Conservation (phyloP, 768 basidiomycete species). For the Daedaleopsis sinensis region DNA sequence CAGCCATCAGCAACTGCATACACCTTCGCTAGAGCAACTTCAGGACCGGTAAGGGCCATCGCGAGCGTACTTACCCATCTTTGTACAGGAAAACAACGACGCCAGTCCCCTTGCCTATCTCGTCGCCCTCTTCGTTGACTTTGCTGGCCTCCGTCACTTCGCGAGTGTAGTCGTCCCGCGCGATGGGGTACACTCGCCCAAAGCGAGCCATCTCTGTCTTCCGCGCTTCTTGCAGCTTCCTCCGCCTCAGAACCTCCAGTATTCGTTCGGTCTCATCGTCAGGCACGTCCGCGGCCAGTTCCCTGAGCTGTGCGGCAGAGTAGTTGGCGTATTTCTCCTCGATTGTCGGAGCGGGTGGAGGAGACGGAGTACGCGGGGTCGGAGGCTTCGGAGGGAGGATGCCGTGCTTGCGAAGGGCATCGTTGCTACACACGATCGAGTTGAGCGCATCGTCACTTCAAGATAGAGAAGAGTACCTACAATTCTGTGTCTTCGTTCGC, state of each 20-base stretch:
- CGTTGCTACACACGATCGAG: conserved; percentile 62
- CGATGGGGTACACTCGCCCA: conserved; percentile 86
- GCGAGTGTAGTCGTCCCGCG: conserved; percentile 89
- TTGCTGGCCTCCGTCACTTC: conserved; percentile 95
- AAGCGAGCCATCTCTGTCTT: conserved; percentile 67
- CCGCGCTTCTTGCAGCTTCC: conserved; percentile 66
- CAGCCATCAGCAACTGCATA: background rate
- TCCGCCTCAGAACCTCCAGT: conserved; percentile 65
- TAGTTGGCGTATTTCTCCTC: conserved; percentile 68
- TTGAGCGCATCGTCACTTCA: background rate
- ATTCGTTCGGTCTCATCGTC: conserved; percentile 80
- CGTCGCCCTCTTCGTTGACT: conserved; percentile 63
- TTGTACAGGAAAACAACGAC: conserved; percentile 96
- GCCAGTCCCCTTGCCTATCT: conserved; percentile 77
- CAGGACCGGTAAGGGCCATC: background rate
- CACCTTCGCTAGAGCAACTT: background rate
- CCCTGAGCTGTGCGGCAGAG: conserved; percentile 62
- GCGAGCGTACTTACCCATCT: conserved; percentile 68
- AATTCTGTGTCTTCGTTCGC: conserved; percentile 96
- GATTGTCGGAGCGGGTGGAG: conserved; percentile 75
- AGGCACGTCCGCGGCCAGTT: conserved; percentile 69
- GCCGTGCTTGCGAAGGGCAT: conserved; percentile 89
- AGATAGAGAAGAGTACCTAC: conserved; percentile 47
- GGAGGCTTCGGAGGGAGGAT: conserved; percentile 79
- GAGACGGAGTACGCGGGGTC: conserved; percentile 76